These are phyloP conservation scores for Gossypium arboreum DNA, from an alignment of 345 rosid genomes.

Conservation along the genomic window DNA sequence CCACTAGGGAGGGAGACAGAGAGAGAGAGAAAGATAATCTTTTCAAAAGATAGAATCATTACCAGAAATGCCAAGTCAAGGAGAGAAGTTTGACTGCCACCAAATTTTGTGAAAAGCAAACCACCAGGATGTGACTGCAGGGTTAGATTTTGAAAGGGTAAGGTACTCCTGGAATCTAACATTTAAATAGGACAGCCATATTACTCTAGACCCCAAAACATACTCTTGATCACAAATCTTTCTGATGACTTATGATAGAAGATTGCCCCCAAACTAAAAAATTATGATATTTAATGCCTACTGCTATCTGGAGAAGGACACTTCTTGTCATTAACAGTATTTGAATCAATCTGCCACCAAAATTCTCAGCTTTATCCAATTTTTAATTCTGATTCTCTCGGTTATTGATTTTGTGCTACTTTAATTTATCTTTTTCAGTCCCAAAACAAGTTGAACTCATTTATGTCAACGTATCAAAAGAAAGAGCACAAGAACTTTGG, in stretches of 20 bases:
- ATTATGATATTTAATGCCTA: neutral
- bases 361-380: neutral
- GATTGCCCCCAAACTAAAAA: neutral
- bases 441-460: neutral
- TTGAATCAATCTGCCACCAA: neutral
- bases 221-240: neutral
- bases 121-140: conserved; percentile 90
- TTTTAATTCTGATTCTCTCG: neutral
- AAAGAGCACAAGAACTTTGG: neutral
- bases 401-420: neutral
- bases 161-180: neutral
- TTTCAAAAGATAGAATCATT: conserved; percentile 14
- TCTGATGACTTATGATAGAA: neutral
- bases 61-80: conserved; percentile 91
- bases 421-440: neutral
- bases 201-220: neutral
- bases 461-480: neutral
- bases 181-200: neutral
- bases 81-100: conserved; percentile 77
- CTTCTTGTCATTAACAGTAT: neutral
- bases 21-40: neutral
- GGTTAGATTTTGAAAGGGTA: conserved; percentile 18
- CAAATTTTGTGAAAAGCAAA: conserved; percentile 75
- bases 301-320: neutral
- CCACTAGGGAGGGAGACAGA: neutral